A percentile compares a stretch with the other conserved stretches of the same genome.
Evolutionary conservation across 805 yeast species (phyloP).

Genomic region (Lipomyces oligophaga): DNA sequence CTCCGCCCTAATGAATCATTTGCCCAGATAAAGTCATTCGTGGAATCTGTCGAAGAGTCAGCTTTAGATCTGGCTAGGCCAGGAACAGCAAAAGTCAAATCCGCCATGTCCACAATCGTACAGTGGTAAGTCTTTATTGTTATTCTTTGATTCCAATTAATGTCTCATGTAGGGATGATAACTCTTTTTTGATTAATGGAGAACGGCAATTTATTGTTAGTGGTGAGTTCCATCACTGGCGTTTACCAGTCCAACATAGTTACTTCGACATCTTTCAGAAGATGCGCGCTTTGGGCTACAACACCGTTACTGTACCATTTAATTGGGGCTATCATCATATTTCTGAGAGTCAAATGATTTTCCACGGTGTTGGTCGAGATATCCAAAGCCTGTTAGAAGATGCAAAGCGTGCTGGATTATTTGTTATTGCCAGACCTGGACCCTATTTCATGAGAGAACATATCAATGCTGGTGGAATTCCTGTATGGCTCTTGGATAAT

Average conservation of each 20-base stretch:
- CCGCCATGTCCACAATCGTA: too few relatives aligned
- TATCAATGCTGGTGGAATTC: conserved; percentile 21
- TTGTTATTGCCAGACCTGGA: conserved; percentile 22
- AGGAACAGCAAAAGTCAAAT: too few relatives aligned
- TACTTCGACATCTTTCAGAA: conserved; percentile 20
- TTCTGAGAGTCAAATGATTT: conserved; percentile 4
- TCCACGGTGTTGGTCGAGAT: conserved; percentile 16
- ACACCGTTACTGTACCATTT: conserved; percentile 18
- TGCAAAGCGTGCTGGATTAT: conserved; percentile 19
- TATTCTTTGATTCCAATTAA: too few relatives aligned
- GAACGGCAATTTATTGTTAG: conserved; percentile 14
- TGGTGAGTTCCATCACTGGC: conserved; percentile 25
- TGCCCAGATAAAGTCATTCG: too few relatives aligned
- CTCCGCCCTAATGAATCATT: too few relatives aligned
- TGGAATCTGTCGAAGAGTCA: too few relatives aligned
- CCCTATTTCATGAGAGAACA: conserved; percentile 18
- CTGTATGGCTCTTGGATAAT: conserved; percentile 14
- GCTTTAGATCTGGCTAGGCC: too few relatives aligned
- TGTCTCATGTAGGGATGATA: conserved; percentile 23
- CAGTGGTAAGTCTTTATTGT: conserved; percentile 10
- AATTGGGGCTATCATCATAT: conserved; percentile 23
- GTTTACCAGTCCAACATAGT: conserved; percentile 18
- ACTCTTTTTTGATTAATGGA: conserved; percentile 6
- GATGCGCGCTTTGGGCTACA: conserved; percentile 22
- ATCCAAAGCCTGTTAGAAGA: conserved; percentile 16